A percentile compares a stretch with the other conserved stretches of the same genome.
Conservation (phyloP, 1,284 basidiomycete species). For the Agaricales sp. region DNA sequence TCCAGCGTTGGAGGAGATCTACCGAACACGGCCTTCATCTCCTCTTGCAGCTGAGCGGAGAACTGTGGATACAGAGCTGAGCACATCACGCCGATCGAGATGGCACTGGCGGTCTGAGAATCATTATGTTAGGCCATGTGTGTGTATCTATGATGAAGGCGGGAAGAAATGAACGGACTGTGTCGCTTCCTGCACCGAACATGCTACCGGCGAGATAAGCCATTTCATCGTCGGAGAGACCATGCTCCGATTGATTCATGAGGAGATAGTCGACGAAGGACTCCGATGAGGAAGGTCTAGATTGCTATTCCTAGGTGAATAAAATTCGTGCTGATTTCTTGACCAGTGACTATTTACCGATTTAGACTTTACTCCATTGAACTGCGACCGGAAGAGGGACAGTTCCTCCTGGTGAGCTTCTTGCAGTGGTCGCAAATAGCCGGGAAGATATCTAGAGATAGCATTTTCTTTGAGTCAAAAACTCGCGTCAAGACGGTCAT, state of each 20-base stretch:
- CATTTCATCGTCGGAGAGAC: conserved; percentile 41
- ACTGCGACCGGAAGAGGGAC: conserved; percentile 37
- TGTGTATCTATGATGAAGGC: background rate
- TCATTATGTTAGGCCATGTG: background rate
- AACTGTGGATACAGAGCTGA: conserved; percentile 49
- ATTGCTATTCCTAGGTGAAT: conserved; percentile 15
- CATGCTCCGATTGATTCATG: conserved; percentile 38
- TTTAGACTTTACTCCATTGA: conserved; percentile 31
- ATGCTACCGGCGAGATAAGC: conserved; percentile 52
- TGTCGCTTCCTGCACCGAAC: conserved; percentile 58
- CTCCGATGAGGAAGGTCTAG: conserved; percentile 21
- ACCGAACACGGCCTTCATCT: conserved; percentile 52
- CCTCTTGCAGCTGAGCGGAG: conserved; percentile 44
- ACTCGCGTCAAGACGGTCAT: conserved; percentile 1
- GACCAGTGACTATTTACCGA: conserved; percentile 26
- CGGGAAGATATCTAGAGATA: conserved; percentile 42
- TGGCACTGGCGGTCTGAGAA: conserved; percentile 39
- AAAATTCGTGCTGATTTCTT: background rate
- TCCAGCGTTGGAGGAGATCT: conserved; percentile 21
- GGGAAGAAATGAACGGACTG: conserved; percentile 19
- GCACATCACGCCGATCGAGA: conserved; percentile 49
- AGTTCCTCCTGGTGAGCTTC: conserved; percentile 48
- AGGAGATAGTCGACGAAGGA: conserved; percentile 50
- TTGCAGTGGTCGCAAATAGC: conserved; percentile 19
- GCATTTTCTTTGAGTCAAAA: conserved; percentile 16